Base-by-base conservation (phyloP, 768 basidiomycete species). In the Collybiopsis confluens region DNA sequence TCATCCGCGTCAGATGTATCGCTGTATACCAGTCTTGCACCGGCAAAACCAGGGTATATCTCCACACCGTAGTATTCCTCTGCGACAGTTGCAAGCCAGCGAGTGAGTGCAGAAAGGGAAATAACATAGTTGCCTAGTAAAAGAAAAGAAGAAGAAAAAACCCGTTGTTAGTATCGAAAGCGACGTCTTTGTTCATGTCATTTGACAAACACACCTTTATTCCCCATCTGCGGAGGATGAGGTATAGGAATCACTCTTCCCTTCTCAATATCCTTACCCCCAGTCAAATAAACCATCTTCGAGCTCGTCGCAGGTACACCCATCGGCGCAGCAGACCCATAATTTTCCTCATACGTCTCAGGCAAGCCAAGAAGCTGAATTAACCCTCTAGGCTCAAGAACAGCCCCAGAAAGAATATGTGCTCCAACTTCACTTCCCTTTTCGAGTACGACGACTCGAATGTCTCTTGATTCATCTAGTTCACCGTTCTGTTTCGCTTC, bases 141-240 rank as follows among this genome's bases (percentile, higher is more conserved):
- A 30, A 53, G 30, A 13, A 44, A 7, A 44, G 33, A 27, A n/a
- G n/a, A n/a, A n/a, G n/a, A n/a, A n/a, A n/a, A n/a, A n/a, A n/a
- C n/a, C n/a, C n/a, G n/a, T n/a, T n/a, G 18, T 26, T 8, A 10
- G 26, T 5, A 21, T 45, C 11, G 24, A 8, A 38, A 10, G 4
- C 20, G 33, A n/a, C n/a, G 9, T 15, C n/a, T n/a, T n/a, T n/a
- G n/a, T n/a, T n/a, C n/a, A n/a, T n/a, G n/a, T n/a, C n/a, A n/a
- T n/a, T n/a, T n/a, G n/a, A n/a, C 3, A 26, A 23, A 41, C 49
- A 9, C 28, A 52, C 58, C 80, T 26, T 87, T 80, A 76, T 97
- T 97, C 62, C 77, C 74, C 97, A 99, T 99, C 68, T 98, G 95
- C 0, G 96, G 95, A 3, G 97, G 96, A 65, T 98, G 95, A 0